Conservation (phyloP, 2,329 filamentous ascomycete genomes). For the Talaromyces funiculosus region DNA sequence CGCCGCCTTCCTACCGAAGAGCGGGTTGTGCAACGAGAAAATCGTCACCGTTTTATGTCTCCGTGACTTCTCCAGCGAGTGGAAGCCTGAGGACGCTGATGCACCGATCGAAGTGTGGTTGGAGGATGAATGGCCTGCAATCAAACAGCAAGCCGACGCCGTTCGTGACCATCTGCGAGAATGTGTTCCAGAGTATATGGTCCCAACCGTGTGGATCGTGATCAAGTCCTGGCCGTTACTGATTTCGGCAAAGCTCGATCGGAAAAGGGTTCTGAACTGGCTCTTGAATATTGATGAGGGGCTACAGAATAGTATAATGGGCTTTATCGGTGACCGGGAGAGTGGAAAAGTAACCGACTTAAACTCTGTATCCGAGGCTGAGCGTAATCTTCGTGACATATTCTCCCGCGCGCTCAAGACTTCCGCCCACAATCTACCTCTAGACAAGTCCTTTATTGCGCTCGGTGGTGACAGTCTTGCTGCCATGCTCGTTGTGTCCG, state of each 20-base stretch:
- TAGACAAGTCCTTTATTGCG: constrained; percentile 10
- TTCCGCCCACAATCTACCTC: background rate
- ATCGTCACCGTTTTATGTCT: background rate
- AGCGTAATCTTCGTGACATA: background rate
- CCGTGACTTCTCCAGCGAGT: background rate
- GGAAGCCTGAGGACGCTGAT: background rate
- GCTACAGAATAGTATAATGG: constrained; percentile 7
- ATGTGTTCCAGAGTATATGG: constrained; percentile 32
- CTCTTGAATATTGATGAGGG: constrained; percentile 17
- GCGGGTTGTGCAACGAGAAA: background rate
- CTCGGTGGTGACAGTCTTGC: constrained; percentile 7
- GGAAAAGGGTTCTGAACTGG: constrained; percentile 25
- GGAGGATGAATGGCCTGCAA: background rate
- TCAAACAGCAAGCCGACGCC: background rate
- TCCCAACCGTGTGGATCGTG: constrained; percentile 33
- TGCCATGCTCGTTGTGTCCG: constrained; percentile 3
- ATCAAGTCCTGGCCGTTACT: constrained; percentile 33
- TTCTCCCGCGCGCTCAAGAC: background rate
- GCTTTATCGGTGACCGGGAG: background rate
- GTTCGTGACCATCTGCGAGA: constrained; percentile 3
- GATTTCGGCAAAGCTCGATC: constrained; percentile 34
- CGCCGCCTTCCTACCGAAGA: background rate
- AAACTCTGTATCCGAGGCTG: background rate
- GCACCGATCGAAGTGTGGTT: background rate
- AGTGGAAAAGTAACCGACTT: background rate